Percentiles rank a stretch among this genome's conserved stretches.
Evolutionary conservation across 192 early-diverging fungal genomes (phyloP).

Genomic region (Paraglomus occultum): DNA sequence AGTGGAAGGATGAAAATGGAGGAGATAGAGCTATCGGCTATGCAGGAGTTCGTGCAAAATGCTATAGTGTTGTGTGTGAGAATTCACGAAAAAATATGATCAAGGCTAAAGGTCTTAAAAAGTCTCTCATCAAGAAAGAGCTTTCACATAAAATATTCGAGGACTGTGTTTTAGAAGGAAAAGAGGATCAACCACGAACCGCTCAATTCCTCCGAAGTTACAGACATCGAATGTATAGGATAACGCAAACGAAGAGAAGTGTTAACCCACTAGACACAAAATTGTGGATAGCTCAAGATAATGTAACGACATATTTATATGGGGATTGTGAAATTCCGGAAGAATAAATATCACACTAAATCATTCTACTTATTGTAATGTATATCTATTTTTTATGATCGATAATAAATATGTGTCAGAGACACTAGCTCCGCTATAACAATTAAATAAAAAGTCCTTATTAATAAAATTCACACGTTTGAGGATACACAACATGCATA

Average conservation of each 20-base stretch:
- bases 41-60: constrained; percentile 20
- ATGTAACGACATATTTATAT: constrained; percentile 15
- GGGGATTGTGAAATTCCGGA: constrained; percentile 27
- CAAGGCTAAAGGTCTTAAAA: constrained; percentile 17
- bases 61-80: constrained; percentile 11
- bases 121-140: constrained; percentile 23
- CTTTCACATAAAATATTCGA: constrained; percentile 26
- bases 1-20: constrained; percentile 28
- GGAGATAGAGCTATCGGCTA: constrained; percentile 17
- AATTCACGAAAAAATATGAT: too few relatives aligned
- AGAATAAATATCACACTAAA: not conserved
- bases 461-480: too few relatives aligned
- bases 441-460: too few relatives aligned
- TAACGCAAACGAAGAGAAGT: constrained; percentile 25
- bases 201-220: constrained; percentile 27
- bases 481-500: too few relatives aligned
- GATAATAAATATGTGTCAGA: too few relatives aligned
- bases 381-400: constrained; percentile 1
- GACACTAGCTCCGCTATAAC: too few relatives aligned
- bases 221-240: constrained; percentile 28
- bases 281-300: constrained; percentile 24
- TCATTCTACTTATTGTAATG: not conserved
- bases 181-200: constrained; percentile 23
- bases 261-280: constrained; percentile 19
- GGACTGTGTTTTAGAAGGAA: constrained; percentile 27